Evolutionary conservation across 2,329 filamentous ascomycete genomes (phyloP), one percentile per base, ranked within the genome.

Genomic region (Trichoderma guizhouense): DNA sequence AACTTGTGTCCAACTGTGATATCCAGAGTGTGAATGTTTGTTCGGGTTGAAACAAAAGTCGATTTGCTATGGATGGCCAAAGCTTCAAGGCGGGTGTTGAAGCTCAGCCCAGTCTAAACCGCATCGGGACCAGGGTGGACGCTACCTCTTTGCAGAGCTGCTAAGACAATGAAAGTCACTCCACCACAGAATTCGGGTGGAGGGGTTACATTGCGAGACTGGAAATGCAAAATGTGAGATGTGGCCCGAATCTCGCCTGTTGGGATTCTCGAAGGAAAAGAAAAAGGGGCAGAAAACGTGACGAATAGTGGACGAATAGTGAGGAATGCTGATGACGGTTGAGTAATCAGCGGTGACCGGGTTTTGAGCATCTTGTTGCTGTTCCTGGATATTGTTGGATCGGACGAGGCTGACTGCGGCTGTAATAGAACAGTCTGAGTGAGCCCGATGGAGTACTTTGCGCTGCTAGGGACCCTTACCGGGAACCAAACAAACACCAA

Each of bases 201-300:
- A 71, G 36, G 62, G 62, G 69, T 71, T 71, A 61, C 69, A 71
- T 71, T 67, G 69, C n/a, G 53, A 26, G 36, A 18, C n/a, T 5
- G 43, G 43, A 12, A 21, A 21, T 3, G 43, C 8, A 51, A 3
- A 32, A 30, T 58, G 55, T 51, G 39, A 71, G 32, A 63, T 70
- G 68, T 55, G 60, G 39, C 39, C 39, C 39, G 58, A 61, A 36
- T 61, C 66, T 43, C 66, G 66, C 66, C 26, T 47, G 53, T 34
- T 69, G 66, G 55, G 66, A 4, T 47, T 64, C 32, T 57, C 24
- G 63, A 63, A 24, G 30, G 24, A 57, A 8, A 47, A 34, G 53
- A 18, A 47, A 58, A 43, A 67, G 39, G 36, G 36, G 55, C 18
- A 39, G 14, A 43, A 65, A 28, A 28, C 36, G 61, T 32, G 18